Evolutionary conservation across 192 early-diverging fungal genomes (phyloP), one percentile per base, ranked within the genome.

Genomic region (Spizellomyces punctatus): DNA sequence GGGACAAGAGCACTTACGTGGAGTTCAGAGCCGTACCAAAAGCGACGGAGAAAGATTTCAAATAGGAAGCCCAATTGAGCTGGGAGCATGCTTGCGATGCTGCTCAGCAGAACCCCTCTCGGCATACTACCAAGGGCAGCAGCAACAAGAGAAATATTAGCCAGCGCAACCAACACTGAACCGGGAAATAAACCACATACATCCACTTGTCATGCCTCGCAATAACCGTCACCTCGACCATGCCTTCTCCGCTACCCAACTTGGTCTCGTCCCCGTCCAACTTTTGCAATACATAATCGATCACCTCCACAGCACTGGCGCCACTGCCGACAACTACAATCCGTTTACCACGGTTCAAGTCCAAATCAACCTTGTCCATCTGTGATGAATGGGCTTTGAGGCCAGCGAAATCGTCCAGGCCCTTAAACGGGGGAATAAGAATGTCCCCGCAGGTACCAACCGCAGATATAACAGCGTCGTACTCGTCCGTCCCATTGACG

Each of bases 11-110:
- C 27, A 36, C 27, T 3, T 36, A 36, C 27, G 27, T 22, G 47
- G 49, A 72, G 63, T 22, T 72, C 71, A 10, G 17, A 46, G 41
- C 71, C 71, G 54, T 72, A 72, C 71, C 71, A 72, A 52, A 64
- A 72, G 46, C 21, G 48, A 27, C 71, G 60, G 48, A 72, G 46
- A 45, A 70, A 70, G 43, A 7, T 19, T 61, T 70, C 68, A 19
- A 70, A 10, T 16, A 70, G 17, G 6, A 46, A 70, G 57, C 68
- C 68, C 44, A 58, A 57, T 6, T 21, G 47, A 5, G 62, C 14
- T 14, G 71, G 71, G 16, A 72, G 60, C 22, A 72, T 64, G 48
- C 48, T 42, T 6, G 62, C 54, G 50, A 72, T 7, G n/a, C 48
- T 45, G 62, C 16, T 44, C 12, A 64, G 4, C 14, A 72, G 47